Base-by-base conservation (phyloP, 305 asterid genomes). In the Fraxinus paxiana region DNA sequence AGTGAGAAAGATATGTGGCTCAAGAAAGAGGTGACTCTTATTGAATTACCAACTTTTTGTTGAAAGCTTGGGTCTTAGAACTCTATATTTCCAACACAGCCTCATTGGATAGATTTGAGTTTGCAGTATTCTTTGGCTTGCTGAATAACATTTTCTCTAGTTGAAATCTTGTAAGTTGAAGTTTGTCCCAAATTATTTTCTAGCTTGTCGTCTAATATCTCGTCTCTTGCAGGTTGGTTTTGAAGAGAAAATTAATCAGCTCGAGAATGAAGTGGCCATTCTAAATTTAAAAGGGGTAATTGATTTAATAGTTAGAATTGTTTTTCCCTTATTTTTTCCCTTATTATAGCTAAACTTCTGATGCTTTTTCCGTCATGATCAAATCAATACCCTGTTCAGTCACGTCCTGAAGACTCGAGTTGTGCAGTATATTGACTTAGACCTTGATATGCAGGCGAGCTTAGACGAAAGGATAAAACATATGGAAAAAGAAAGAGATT, bases 401-500 rank as follows among this genome's bases (percentile, higher is more conserved):
- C 30, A 22, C 5, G 12, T 41, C 38, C 71, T 46, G 51, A 22
- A 31, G 76, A 31, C 67, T 81, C 20, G 61, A 38, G 76, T 75
- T 18, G 28, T 80, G 81, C 67, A 74, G 56, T 24, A 77, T 69
- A 30, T 74, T 7, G 1, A 72, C 61, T 70, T 61, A 24, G 6
- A 63, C 71, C n/a, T 22, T 63, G 34, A 59, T 48, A 12, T 0
- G 2, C 82, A 91, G 95, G 94, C 82, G 79, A 81, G 78, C 83
- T 87, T 91, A 61, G 92, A 88, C 67, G 84, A 76, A 31, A 79
- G 83, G 89, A 86, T 90, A 75, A 77, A 83, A 83, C 89, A 88
- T 30, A 80, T 88, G 82, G 92, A 88, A 80, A 85, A 79, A 80
- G 94, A 88, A 79, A 80, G 93, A 88, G 87, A 86, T 80, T 82